phyloP scores from a whole-genome alignment of 805 yeast genomes.

The Ogataea paradorogensis region DNA sequence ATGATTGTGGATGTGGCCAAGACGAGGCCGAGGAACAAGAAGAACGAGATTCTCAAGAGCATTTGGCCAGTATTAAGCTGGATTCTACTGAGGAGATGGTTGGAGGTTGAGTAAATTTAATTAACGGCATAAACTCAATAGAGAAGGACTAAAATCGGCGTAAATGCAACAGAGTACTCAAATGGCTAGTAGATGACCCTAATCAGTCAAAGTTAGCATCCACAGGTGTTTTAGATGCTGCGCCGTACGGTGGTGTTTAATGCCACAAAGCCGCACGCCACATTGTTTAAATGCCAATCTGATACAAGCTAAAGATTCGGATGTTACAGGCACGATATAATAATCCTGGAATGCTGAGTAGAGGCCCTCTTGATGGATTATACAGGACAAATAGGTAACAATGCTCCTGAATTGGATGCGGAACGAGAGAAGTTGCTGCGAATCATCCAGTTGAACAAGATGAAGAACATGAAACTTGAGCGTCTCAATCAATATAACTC shows the following conservation, averaged over 20 bases:
- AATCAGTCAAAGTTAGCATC: background rate
- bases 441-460: constrained; percentile 43
- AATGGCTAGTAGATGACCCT: background rate
- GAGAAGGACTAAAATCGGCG: background rate
- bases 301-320: constrained; percentile 4
- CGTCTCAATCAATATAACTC: constrained; percentile 57
- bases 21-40: constrained; percentile 58
- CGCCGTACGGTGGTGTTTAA: background rate
- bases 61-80: constrained; percentile 43
- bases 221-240: background rate
- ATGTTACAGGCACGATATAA: background rate
- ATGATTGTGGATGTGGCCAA: constrained; percentile 92
- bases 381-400: background rate
- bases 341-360: background rate
- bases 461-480: constrained; percentile 50
- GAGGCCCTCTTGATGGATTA: constrained; percentile 1
- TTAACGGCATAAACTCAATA: too few relatives aligned
- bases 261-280: background rate
- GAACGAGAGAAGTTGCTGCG: constrained; percentile 18
- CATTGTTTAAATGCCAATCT: constrained; percentile 3
- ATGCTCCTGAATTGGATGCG: constrained; percentile 16
- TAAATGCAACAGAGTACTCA: background rate
- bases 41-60: constrained; percentile 39
- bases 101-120: constrained; percentile 17
- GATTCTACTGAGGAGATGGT: constrained; percentile 40